Evolutionary conservation across 2,329 filamentous ascomycete species (phyloP), one percentile per base, ranked within the genome.

Genomic region (Colletotrichum sojae): DNA sequence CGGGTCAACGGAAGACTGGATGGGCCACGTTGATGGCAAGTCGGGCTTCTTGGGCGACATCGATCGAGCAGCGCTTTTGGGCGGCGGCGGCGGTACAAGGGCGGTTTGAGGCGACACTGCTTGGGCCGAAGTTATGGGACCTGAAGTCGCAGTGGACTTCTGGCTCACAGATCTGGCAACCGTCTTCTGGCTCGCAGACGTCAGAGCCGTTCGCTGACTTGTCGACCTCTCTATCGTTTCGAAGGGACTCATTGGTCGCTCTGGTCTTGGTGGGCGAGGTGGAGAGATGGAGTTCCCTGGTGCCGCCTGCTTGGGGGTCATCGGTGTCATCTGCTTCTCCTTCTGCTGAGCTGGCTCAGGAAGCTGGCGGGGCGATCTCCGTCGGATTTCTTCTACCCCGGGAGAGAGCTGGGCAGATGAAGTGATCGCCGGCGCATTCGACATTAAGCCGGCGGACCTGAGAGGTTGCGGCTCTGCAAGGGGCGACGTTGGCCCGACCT

Each of bases 371-470:
- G 87, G 87, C 2, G 87, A 89, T 53, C 88, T 80, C 71, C 85
- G 82, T 12, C 86, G 82, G 31, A 89, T 72, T 51, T 83, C 84
- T 6, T 88, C 86, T 4, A 78, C 75, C 2, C 81, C 83, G 0
- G 87, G 87, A 4, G 87, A 89, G 6, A 86, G 75, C 73, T 88
- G 83, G 8, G 83, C 80, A 2, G 83, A 85, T 12, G 84, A 85
- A 4, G 83, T 84, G 13, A 77, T 78, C 1, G 81, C 84, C 57
- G 78, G 78, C 2, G 75, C 74, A 67, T 74, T 76, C 39, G 73
- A 78, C 73, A 63, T 76, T 39, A 75, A 78, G 59, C 63, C 74
- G 20, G 72, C 61, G 72, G 66, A 70, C 73, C 63, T 39, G 61
- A 71, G 52, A 71, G 67, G 76, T 67, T 67, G 27, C 49, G 64